Base-by-base conservation (phyloP, 257 asterid species). In the Hygrophila difformis region DNA sequence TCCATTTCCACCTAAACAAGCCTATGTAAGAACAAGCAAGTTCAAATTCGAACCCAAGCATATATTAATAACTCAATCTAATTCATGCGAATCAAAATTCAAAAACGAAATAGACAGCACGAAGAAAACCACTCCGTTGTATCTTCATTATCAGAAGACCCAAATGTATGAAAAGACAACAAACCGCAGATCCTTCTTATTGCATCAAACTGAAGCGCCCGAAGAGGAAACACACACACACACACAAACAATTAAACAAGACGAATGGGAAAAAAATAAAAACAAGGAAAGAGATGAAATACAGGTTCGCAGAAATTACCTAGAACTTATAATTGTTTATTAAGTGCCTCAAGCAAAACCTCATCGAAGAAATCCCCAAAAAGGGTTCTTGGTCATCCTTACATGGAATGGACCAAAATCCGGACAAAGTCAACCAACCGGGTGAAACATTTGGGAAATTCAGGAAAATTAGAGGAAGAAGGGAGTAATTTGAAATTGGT, bases 341-440 rank as follows among this genome's bases (percentile, higher is more conserved):
- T 33, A 58, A 48, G 42, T n/a, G n/a, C n/a, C n/a, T n/a, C n/a
- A 26, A 6, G 5, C 10, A 38, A 55, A 62, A 62, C n/a, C n/a
- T n/a, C n/a, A n/a, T n/a, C n/a, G n/a, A n/a, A n/a, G n/a, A n/a
- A n/a, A n/a, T n/a, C 58, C 63, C 63, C 48, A 49, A 46, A 12
- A 28, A 40, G 57, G 47, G 50, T n/a, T 52, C 22, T 16, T 22
- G 13, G 9, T 39, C 8, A 45, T 38, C 37, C 18, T 51, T n/a
- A n/a, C n/a, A n/a, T n/a, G n/a, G 65, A 17, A 33, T 33, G 53
- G 24, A 29, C 44, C 16, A 35, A 17, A 47, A 58, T 56, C 61
- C 40, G n/a, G 47, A 61, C 38, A 53, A 59, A 45, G 62, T 53
- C 62, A 47, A 53, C 53, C 33, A 39, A 18, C 16, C n/a, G n/a